A percentile compares a stretch with the other conserved stretches of the same genome.
These are phyloP conservation scores for Petunia axillaris DNA, from an alignment of 257 asterid species.

Conservation along the genomic window DNA sequence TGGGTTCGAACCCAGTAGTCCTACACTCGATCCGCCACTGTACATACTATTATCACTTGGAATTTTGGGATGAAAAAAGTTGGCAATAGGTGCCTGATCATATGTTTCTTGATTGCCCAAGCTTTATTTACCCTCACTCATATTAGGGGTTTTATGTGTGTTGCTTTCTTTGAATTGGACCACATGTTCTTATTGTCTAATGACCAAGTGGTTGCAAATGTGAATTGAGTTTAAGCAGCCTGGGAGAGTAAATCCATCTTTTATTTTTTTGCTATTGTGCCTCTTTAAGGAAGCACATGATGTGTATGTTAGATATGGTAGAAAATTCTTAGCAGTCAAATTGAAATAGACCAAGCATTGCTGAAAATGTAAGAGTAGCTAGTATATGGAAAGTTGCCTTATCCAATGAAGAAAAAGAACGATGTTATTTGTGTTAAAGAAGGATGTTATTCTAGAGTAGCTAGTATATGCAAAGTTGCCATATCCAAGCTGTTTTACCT, in stretches of 20 bases:
- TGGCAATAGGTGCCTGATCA: background rate
- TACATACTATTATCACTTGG: too few species aligned
- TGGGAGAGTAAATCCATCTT: background rate
- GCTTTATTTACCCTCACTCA: background rate
- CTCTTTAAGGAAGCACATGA: background rate
- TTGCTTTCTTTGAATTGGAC: background rate
- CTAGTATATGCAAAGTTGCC: too few species aligned
- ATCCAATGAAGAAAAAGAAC: background rate
- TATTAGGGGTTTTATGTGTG: background rate
- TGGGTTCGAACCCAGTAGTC: too few species aligned
- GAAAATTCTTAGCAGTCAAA: background rate
- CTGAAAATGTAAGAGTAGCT: background rate
- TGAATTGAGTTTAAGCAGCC: background rate
- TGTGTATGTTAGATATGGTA: conserved; percentile 15
- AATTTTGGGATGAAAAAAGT: too few species aligned
- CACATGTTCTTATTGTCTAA: background rate
- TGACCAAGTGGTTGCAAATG: conserved; percentile 5
- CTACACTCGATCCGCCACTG: too few species aligned
- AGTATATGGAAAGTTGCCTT: background rate
- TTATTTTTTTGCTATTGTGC: background rate
- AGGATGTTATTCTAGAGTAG: too few species aligned
- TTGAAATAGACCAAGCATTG: background rate
- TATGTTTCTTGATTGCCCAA: background rate
- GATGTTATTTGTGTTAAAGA: too few species aligned
- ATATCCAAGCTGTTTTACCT: background rate